Conservation (phyloP, 352 stramenopile species). For the Phytophthora ramorum region DNA sequence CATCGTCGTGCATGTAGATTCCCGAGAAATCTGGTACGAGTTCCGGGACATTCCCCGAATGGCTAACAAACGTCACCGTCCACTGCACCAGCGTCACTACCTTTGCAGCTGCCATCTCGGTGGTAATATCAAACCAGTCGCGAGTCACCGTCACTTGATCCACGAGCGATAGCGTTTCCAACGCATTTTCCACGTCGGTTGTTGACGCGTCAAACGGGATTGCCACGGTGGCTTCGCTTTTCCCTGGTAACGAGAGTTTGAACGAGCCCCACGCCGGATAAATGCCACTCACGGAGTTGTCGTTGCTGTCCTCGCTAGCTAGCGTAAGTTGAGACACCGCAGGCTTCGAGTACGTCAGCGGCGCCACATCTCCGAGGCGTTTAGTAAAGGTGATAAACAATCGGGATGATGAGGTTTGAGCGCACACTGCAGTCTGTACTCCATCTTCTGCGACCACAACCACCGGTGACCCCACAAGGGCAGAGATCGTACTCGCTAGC, state of each 20-base stretch:
- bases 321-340: constrained; percentile 43
- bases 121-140: constrained; percentile 73
- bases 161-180: constrained; percentile 85
- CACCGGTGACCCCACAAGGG: constrained; percentile 28
- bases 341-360: constrained; percentile 50
- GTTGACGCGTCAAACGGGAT: constrained; percentile 77
- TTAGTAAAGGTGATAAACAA: constrained; percentile 84
- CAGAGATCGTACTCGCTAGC: constrained; percentile 34
- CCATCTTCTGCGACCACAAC: constrained; percentile 24
- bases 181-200: constrained; percentile 54
- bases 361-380: constrained; percentile 62
- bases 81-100: constrained; percentile 68
- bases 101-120: constrained; percentile 37
- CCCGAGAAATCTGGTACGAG: constrained; percentile 52
- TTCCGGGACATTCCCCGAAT: constrained; percentile 58
- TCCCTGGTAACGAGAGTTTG: constrained; percentile 55
- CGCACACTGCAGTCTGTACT: constrained; percentile 58
- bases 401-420: constrained; percentile 37
- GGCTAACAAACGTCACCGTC: constrained; percentile 68
- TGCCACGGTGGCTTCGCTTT: constrained; percentile 50
- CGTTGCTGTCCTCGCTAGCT: constrained; percentile 50
- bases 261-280: constrained; percentile 91
- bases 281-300: constrained; percentile 72
- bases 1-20: constrained; percentile 51
- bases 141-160: constrained; percentile 80